phyloP scores from a whole-genome alignment of 1,284 basidiomycete species.

The Apiotrichum sp. region DNA sequence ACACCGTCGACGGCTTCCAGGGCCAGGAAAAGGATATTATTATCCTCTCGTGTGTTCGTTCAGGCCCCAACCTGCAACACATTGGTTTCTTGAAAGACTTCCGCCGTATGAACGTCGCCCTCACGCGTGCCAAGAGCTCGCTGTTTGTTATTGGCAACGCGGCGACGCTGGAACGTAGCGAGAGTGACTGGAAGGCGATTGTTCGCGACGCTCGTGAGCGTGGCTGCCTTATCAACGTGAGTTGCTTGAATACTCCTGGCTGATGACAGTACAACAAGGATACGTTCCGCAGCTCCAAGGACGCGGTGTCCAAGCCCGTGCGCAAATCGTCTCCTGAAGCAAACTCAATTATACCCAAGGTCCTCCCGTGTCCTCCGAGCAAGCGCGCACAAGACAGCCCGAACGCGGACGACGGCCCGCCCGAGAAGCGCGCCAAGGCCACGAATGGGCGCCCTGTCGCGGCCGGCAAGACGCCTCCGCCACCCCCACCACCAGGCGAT shows the following conservation, averaged over 20 bases:
- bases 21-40: slow-evolving; percentile 97
- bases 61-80: slow-evolving; percentile 66
- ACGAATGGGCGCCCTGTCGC: no score
- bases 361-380: background rate
- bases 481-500: background rate
- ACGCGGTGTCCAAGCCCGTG: background rate
- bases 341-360: slow-evolving; percentile 2
- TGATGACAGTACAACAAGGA: background rate
- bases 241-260: slow-evolving; percentile 10
- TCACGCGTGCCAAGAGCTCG: slow-evolving; percentile 91
- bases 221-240: slow-evolving; percentile 46
- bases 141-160: slow-evolving; percentile 90
- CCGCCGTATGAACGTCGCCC: slow-evolving; percentile 93
- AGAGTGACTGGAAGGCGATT: slow-evolving; percentile 71
- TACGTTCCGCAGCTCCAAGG: background rate
- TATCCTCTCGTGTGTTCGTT: slow-evolving; percentile 88
- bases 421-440: slow-evolving; percentile 8
- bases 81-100: slow-evolving; percentile 84
- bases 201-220: slow-evolving; percentile 63
- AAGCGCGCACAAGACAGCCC: background rate
- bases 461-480: background rate
- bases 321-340: background rate
- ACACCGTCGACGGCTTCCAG: slow-evolving; percentile 97
- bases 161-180: slow-evolving; percentile 75
- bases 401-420: background rate